These are phyloP conservation scores for Boletus fagicola DNA, from an alignment of 768 basidiomycete species.

Conservation along the genomic window DNA sequence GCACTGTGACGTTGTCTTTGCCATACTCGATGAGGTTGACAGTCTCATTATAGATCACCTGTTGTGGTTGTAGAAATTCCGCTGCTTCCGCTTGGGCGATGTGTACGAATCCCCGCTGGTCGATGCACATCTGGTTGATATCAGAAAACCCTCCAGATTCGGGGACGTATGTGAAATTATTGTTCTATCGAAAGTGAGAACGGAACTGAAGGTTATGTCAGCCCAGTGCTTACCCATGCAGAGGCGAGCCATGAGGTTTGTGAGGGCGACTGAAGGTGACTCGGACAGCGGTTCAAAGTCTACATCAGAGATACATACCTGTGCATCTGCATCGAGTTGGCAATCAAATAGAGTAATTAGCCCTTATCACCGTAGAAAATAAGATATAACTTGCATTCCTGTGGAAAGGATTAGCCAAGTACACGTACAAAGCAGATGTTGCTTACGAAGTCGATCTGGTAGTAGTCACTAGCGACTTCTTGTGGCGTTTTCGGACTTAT, in stretches of 20 bases:
- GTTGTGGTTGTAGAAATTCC: conserved; percentile 47
- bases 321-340: conserved; percentile 20
- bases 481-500: too few species aligned
- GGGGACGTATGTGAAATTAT: conserved; percentile 57
- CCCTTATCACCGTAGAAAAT: not conserved
- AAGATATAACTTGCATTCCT: not conserved
- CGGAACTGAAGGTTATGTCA: not conserved
- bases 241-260: conserved; percentile 64
- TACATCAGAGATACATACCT: conserved; percentile 17
- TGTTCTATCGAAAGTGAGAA: conserved; percentile 40
- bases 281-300: conserved; percentile 5
- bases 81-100: conserved; percentile 57
- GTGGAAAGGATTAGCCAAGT: too few species aligned
- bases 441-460: too few species aligned
- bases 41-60: conserved; percentile 49
- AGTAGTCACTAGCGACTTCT: too few species aligned
- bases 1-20: conserved; percentile 45
- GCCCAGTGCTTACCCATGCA: conserved; percentile 47
- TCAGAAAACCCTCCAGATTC: conserved; percentile 58
- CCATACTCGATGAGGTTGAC: conserved; percentile 49
- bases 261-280: conserved; percentile 54
- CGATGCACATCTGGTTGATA: conserved; percentile 51
- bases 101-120: conserved; percentile 61
- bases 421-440: too few species aligned
- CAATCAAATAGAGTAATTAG: conserved; percentile 3